These are phyloP conservation scores for Potentilla sterilis DNA, from an alignment of 306 rosid genomes.

Conservation along the genomic window DNA sequence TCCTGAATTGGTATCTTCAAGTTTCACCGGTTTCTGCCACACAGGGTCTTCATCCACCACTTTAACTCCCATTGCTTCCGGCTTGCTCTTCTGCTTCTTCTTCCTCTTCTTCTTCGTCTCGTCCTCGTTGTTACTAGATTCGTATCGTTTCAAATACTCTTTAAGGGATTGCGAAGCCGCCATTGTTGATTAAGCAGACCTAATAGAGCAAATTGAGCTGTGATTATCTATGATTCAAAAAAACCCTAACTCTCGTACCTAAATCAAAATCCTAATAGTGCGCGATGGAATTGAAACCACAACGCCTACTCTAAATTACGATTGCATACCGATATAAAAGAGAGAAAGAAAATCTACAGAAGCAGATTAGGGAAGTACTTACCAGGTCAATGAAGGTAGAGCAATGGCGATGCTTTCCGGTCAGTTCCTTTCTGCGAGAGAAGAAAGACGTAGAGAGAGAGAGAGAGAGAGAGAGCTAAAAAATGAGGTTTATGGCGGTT, in stretches of 20 bases:
- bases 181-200: constrained; percentile 18
- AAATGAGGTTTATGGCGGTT: not conserved
- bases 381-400: not conserved
- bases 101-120: constrained; percentile 44
- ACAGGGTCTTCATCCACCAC: constrained; percentile 85
- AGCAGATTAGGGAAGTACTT: not conserved
- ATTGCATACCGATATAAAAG: not conserved
- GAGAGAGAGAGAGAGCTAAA: not conserved
- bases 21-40: constrained; percentile 76
- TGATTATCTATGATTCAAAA: not conserved
- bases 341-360: not conserved
- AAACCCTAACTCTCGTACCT: not conserved
- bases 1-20: constrained; percentile 48
- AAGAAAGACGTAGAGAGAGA: not conserved
- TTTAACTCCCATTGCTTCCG: constrained; percentile 50
- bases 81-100: constrained; percentile 40
- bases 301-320: not conserved
- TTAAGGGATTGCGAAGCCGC: constrained; percentile 41
- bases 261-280: not conserved
- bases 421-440: not conserved
- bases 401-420: not conserved
- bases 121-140: constrained; percentile 48
- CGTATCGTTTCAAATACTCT: constrained; percentile 77
- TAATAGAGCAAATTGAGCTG: not conserved
- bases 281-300: not conserved